Base-by-base conservation (phyloP, 2,329 filamentous ascomycete genomes). In the Cercospora sp. region DNA sequence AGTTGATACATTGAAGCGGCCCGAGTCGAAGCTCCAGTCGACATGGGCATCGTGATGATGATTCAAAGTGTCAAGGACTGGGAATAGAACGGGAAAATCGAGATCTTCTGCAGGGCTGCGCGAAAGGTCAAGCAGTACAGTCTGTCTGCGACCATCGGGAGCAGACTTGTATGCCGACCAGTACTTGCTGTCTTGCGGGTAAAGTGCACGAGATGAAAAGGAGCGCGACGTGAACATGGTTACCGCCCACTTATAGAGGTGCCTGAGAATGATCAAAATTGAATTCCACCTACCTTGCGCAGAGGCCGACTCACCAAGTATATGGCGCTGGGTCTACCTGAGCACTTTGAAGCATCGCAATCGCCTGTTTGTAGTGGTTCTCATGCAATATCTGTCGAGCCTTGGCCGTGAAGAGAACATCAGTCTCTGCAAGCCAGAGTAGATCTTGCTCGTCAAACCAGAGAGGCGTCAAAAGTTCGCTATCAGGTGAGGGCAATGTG, bases 211-310 rank as follows among this genome's bases (percentile, higher is more conserved):
- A 23, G 83, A 85, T 16, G 82, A 82, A 72, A 86, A 86, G 16
- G 82, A 82, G 33, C 84, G 81, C 3, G 84, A 85, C 3, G 82
- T 82, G 72, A 82, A 84, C 23, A 86, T 82, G 5, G 83, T 84
- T 16, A 83, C 80, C n/a, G 84, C 82, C 82, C 84, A 85, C 48
- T 79, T 74, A 69, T 82, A 84, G 13, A 82, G 78, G 48, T 82
- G 76, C 80, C 84, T 85, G 75, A 18, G 48, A 68, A 65, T 26
- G 59, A 72, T 71, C 67, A 73, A 70, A 73, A 70, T 36, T 51
- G 63, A 58, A 66, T 40, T 36, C 16, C 45, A 75, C 76, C 71
- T 77, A 77, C 76, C 72, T 73, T 68, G 9, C 28, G 48, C 51
- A 45, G 20, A 45, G 42, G 20, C 40, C 40, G 57, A 79, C 78